Evolutionary conservation across 768 basidiomycete genomes (phyloP), one percentile per base, ranked within the genome.

Genomic region (Lentinula sp.): DNA sequence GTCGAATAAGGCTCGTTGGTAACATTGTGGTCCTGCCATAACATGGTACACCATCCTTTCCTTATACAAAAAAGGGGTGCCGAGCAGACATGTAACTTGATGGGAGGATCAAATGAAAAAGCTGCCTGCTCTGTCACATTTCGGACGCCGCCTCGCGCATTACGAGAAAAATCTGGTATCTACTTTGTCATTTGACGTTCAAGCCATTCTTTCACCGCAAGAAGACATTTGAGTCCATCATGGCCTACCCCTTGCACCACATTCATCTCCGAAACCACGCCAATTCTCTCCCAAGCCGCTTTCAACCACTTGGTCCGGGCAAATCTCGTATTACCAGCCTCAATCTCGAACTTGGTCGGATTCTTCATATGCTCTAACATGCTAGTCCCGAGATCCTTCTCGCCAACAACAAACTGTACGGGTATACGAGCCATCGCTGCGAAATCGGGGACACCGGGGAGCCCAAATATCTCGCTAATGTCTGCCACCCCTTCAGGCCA

Each of bases 391-490:
- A 63, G 64, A 37, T 68, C 67, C 45, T 54, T 35, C 59, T 64
- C 64, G 1, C 67, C 67, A n/a, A 68, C 64, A 11, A 66, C n/a
- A 40, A 66, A 31, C 56, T 64, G 65, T 28, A 68, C 52, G 4
- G 57, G 58, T 9, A 68, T 37, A 10, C 51, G 7, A 23, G 31
- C 28, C 11, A 68, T 52, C 40, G n/a, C 42, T 18, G 31, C 63
- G 32, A 55, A 68, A 37, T 68, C 62, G n/a, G 61, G 43, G 2
- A 5, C 45, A 8, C 13, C 34, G 5, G 48, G 16, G n/a, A 57
- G 4, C 4, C 61, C 62, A 28, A 68, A 68, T 23, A 66, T 43
- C 5, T 15, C 8, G 10, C 31, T 2, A 8, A 60, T 42, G 43
- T 65, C 56, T 8, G 16, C 56, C 13, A 66, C 35, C 1, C 65